Conservation (phyloP, 306 rosid genomes). For the Psophocarpus tetragonolobus region DNA sequence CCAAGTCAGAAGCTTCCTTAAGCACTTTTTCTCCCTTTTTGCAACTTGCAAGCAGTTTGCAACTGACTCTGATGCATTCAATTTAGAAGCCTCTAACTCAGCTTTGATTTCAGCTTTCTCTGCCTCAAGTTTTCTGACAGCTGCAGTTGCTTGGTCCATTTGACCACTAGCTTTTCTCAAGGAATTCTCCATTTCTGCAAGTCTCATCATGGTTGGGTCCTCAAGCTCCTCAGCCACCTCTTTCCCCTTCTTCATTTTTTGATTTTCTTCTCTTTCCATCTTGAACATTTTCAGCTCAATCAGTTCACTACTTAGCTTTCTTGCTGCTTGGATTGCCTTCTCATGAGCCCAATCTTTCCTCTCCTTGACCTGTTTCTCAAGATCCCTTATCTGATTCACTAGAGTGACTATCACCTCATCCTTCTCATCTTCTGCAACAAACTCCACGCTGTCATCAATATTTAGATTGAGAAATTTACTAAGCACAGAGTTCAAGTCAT, state of each 20-base stretch:
- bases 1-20: conserved; percentile 78
- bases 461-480: conserved; percentile 66
- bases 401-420: conserved; percentile 61
- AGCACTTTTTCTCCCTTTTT: conserved; percentile 72
- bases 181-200: conserved; percentile 75
- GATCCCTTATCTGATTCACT: conserved; percentile 65
- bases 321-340: conserved; percentile 90
- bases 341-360: conserved; percentile 82
- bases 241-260: conserved; percentile 62
- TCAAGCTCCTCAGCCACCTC: conserved; percentile 49
- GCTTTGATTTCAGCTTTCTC: conserved; percentile 90
- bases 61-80: conserved; percentile 80
- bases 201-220: conserved; percentile 73
- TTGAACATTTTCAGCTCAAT: conserved; percentile 70
- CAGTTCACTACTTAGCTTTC: conserved; percentile 66
- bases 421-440: conserved; percentile 65
- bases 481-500: conserved; percentile 59
- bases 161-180: conserved; percentile 74
- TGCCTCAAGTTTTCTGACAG: conserved; percentile 63
- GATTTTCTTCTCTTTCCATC: conserved; percentile 79
- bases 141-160: conserved; percentile 78
- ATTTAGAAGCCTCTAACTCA: conserved; percentile 82
- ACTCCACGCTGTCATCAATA: conserved; percentile 60
- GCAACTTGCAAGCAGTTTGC: conserved; percentile 62
- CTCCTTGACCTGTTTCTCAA: conserved; percentile 71